Evolutionary conservation across 805 yeast genomes (phyloP), one percentile per base, ranked within the genome.

Genomic region (Kodamaea kaohsiungensis): DNA sequence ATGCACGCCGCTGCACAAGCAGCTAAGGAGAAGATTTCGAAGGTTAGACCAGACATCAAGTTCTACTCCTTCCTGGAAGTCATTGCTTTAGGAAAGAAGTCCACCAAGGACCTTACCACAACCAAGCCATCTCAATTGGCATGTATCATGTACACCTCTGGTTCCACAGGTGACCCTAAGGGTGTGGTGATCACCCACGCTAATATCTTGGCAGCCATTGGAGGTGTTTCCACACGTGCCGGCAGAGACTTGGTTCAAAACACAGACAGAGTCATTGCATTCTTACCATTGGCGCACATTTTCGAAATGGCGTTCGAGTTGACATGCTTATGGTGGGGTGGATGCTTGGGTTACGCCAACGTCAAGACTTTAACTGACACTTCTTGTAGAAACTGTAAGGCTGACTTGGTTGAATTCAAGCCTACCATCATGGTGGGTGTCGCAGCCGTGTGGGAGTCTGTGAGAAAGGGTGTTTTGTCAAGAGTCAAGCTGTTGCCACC

Each of bases 391-490:
- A 89, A 95, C 75, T 91, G 96, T 77, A 75, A 82, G 54, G 93
- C 97, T 65, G 99, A 95, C 71, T 82, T 95, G 77, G 82, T 80
- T 53, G 89, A 88, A 65, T 89, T 91, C 73, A 80, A 85, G 70
- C 99, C 99, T 55, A 89, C 97, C 4, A 73, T 92, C 62, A 89
- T 95, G 97, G 97, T 91, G 60, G 99, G 97, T 72, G 99, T 95
- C 54, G 98, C 98, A 15, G 97, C 98, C 3, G 98, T 95, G 51
- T 95, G 97, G 96, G 99, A 95, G 78, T 81, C 88, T 39, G 90
- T 95, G 57, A 88, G 92, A 72, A 95, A 95, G 78, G 99, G 99
- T 55, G 88, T 95, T 56, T 57, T 90, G 55, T 82, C 82, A 53
- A 91, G 92, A 75, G 82, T 95, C 60, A 76, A 79, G 60, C 81